These are phyloP conservation scores for Calcarisporium arbuscula DNA, from an alignment of 2,329 filamentous ascomycete species.

Conservation along the genomic window DNA sequence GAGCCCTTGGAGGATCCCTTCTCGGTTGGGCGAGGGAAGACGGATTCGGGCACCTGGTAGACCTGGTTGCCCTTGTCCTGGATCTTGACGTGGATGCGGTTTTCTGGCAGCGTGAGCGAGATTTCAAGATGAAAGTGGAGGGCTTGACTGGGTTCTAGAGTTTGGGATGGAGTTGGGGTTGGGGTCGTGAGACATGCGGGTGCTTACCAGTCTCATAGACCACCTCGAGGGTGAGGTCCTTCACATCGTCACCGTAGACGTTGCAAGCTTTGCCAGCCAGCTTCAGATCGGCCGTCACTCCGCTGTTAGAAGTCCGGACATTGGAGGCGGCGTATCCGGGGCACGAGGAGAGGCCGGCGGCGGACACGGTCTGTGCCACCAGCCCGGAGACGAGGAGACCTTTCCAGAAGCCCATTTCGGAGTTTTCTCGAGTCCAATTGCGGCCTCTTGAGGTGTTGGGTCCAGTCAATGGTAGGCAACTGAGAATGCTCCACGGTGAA, in stretches of 20 bases:
- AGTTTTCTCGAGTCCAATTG: too few relatives aligned
- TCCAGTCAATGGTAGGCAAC: too few relatives aligned
- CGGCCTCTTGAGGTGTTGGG: too few relatives aligned
- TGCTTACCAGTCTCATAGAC: conserved; percentile 23
- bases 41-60: conserved; percentile 67
- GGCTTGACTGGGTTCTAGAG: too few relatives aligned
- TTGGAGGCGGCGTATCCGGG: conserved; percentile 63
- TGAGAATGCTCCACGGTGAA: too few relatives aligned
- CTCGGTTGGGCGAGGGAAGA: conserved; percentile 49
- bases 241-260: conserved; percentile 70
- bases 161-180: conserved; percentile 61
- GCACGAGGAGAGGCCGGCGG: conserved; percentile 38
- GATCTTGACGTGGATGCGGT: conserved; percentile 69
- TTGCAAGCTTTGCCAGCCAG: conserved; percentile 69
- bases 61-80: conserved; percentile 63
- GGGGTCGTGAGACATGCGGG: conserved; percentile 53
- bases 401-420: conserved; percentile 15
- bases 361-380: too few relatives aligned
- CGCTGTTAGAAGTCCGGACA: conserved; percentile 42
- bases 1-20: conserved; percentile 19
- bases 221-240: conserved; percentile 59
- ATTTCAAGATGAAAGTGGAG: background rate
- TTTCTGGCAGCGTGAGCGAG: conserved; percentile 33
- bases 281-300: conserved; percentile 62
- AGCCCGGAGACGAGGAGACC: conserved; percentile 13